These are phyloP conservation scores for Cystobasidiopsis lactophilus DNA, from an alignment of 768 basidiomycete species.

Conservation along the genomic window DNA sequence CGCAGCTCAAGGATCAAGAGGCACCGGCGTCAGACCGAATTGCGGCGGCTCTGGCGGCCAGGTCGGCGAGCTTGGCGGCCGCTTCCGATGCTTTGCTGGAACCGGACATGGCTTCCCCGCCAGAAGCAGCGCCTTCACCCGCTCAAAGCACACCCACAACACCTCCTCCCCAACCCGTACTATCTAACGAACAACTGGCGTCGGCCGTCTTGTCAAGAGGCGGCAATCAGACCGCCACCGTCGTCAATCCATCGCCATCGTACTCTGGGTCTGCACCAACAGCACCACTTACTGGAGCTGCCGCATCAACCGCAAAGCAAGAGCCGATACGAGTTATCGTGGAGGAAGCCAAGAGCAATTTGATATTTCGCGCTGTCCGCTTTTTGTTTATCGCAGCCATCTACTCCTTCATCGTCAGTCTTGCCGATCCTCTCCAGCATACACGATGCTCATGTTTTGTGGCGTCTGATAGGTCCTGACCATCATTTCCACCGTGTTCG, in stretches of 20 bases:
- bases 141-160: neutral
- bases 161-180: neutral
- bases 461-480: constrained; percentile 42
- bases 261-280: neutral
- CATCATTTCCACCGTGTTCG: constrained; percentile 65
- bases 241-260: neutral
- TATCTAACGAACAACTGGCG: constrained; percentile 10
- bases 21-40: too few relatives aligned
- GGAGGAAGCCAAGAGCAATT: constrained; percentile 43
- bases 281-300: neutral
- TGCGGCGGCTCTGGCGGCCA: too few relatives aligned
- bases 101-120: too few relatives aligned
- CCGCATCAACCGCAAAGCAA: constrained; percentile 15
- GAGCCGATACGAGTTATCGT: constrained; percentile 62
- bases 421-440: constrained; percentile 27
- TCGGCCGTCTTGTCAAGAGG: constrained; percentile 7
- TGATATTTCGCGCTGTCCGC: constrained; percentile 8
- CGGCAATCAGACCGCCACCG: neutral
- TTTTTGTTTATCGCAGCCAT: constrained; percentile 10
- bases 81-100: too few relatives aligned
- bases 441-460: too few relatives aligned
- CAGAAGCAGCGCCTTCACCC: neutral
- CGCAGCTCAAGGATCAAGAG: too few relatives aligned
- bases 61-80: too few relatives aligned
- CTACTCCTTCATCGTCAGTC: constrained; percentile 26